A percentile compares a stretch with the other conserved stretches of the same genome.
Evolutionary conservation across 345 rosid genomes (phyloP).

Genomic region (Pugionium cornutum): DNA sequence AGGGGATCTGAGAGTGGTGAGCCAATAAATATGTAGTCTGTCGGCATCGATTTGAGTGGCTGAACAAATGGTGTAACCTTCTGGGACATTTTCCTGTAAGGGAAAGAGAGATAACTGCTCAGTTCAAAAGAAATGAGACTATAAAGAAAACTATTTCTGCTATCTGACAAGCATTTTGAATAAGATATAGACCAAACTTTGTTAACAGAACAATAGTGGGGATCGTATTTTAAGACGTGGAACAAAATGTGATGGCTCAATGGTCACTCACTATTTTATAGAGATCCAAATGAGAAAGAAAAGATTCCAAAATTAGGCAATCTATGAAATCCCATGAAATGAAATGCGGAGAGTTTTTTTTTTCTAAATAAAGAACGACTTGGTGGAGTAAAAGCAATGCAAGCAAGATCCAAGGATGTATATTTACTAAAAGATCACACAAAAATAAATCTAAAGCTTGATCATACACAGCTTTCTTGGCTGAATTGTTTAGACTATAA

Average conservation of each 20-base stretch:
- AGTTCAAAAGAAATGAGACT: constrained; percentile 38
- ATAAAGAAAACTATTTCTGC: constrained; percentile 41
- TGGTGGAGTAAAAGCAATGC: constrained; percentile 18
- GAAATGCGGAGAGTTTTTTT: constrained; percentile 29
- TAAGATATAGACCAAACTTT: constrained; percentile 43
- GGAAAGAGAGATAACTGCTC: constrained; percentile 32
- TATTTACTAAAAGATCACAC: neutral
- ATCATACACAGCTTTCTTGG: neutral
- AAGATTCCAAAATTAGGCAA: constrained; percentile 30
- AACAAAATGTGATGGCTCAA: constrained; percentile 40
- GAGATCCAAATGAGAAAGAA: constrained; percentile 33
- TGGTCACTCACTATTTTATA: constrained; percentile 47
- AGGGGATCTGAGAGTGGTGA: constrained; percentile 47
- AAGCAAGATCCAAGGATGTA: constrained; percentile 9
- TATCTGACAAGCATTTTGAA: constrained; percentile 44
- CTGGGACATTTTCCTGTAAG: constrained; percentile 54
- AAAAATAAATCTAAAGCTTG: constrained; percentile 11
- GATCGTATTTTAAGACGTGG: constrained; percentile 52
- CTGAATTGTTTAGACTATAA: neutral
- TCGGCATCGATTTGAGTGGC: constrained; percentile 76
- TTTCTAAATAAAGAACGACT: constrained; percentile 14
- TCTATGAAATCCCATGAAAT: constrained; percentile 11
- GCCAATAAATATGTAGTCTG: constrained; percentile 57
- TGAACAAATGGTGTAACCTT: constrained; percentile 56
- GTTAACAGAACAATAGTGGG: constrained; percentile 48